Conservation (phyloP, 345 rosid genomes). For the Raphanus sativus region DNA sequence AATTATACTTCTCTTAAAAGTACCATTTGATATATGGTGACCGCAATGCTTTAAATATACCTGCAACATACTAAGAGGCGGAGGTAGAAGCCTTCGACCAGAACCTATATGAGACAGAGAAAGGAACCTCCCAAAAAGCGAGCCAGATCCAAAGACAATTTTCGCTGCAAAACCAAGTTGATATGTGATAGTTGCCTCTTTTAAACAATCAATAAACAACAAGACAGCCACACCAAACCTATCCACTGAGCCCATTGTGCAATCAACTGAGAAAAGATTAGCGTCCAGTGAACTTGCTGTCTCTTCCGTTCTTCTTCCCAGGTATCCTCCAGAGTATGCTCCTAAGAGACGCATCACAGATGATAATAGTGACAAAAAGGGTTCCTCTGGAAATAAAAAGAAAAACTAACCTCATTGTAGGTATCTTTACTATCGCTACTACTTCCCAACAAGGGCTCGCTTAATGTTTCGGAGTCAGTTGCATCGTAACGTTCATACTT, state of each 20-base stretch:
- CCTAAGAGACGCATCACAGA: conserved; percentile 34
- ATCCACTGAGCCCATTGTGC: conserved; percentile 95
- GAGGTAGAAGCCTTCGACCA: conserved; percentile 46
- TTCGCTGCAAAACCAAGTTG: conserved; percentile 53
- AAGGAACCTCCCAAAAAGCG: conserved; percentile 62
- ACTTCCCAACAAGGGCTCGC: conserved; percentile 64
- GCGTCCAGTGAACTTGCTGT: conserved; percentile 71
- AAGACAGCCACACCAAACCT: conserved; percentile 47
- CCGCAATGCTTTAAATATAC: conserved; percentile 40
- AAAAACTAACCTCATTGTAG: conserved; percentile 31
- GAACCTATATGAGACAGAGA: conserved; percentile 51
- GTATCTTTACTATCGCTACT: conserved; percentile 40
- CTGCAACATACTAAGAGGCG: conserved; percentile 72
- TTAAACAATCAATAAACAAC: background rate
- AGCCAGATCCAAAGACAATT: conserved; percentile 68
- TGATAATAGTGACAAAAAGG: background rate
- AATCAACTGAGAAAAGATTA: conserved; percentile 66
- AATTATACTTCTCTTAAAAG: background rate
- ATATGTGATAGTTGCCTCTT: background rate
- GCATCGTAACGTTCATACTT: conserved; percentile 52
- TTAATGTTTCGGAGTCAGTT: conserved; percentile 54
- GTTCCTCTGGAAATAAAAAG: background rate
- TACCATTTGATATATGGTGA: background rate
- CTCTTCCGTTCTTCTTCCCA: conserved; percentile 67
- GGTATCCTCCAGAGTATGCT: conserved; percentile 48